A percentile compares a stretch with the other conserved stretches of the same genome.
These are phyloP conservation scores for Phytophthora brassicae DNA, from an alignment of 352 stramenopile genomes.

Conservation along the genomic window DNA sequence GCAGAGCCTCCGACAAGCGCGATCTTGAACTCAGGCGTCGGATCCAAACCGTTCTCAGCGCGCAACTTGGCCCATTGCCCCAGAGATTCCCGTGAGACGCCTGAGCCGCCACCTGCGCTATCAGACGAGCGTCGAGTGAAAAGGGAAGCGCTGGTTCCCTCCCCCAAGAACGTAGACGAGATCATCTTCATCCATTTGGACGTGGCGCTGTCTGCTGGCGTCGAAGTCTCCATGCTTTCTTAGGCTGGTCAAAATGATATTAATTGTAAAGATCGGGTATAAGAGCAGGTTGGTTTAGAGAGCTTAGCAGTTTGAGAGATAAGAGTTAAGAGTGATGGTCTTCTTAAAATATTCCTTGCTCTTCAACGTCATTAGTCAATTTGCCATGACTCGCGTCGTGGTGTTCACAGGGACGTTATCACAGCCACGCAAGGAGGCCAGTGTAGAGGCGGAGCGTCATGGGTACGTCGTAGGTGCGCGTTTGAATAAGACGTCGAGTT, in stretches of 20 bases:
- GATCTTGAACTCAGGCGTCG: conserved; percentile 76
- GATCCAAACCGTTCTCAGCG: conserved; percentile 39
- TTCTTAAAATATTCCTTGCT: not conserved
- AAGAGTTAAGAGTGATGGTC: not conserved
- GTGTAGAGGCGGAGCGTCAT: conserved; percentile 30
- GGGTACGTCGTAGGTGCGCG: conserved; percentile 42
- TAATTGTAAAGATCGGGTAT: not conserved
- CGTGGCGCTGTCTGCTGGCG: conserved; percentile 42
- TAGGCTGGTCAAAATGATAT: not conserved
- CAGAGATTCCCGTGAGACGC: conserved; percentile 15
- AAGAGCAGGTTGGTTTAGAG: not conserved
- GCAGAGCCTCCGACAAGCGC: conserved; percentile 74
- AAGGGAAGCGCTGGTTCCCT: conserved; percentile 38
- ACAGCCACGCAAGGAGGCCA: conserved; percentile 46
- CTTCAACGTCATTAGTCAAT: conserved; percentile 18
- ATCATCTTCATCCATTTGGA: conserved; percentile 85
- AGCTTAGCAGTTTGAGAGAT: conserved; percentile 1
- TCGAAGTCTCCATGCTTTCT: conserved; percentile 12
- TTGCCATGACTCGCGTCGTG: conserved; percentile 23
- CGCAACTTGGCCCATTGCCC: conserved; percentile 21
- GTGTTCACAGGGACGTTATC: conserved; percentile 60
- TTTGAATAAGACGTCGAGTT: conserved; percentile 40
- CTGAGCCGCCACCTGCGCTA: not conserved
- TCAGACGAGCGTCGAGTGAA: conserved; percentile 39
- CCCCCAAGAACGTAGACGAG: conserved; percentile 76